Evolutionary conservation across 768 basidiomycete species (phyloP), one percentile per base, ranked within the genome.

Genomic region (Suillus clintonianus): DNA sequence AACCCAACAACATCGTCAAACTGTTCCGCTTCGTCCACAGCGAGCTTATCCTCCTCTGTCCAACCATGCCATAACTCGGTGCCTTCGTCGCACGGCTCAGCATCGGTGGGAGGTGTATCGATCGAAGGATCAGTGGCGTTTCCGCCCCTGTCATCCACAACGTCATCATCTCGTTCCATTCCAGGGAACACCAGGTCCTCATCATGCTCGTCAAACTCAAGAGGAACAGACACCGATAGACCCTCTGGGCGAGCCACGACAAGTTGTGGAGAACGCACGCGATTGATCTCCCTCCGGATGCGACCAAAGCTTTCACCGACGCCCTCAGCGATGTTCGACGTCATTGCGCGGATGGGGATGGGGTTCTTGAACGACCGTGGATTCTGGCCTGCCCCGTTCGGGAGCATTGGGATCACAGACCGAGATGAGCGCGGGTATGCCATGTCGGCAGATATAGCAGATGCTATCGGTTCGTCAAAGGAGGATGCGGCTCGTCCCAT

Each of bases 381-480:
- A 4, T 78, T 77, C 59, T 78, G 77, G 4, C 75, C 70, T 8
- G 72, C 71, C 19, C 92, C 92, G 67, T 95, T 95, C 0, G 93
- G 94, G 42, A 90, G 81, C 86, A 92, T 92, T 0, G 94, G 94
- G 2, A 95, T 81, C 37, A 86, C 82, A 37, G 76, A 73, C 2
- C 62, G 74, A 22, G 78, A 70, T 48, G 70, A 65, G 19, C 72
- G 78, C 27, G 81, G 73, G 61, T 85, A 79, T 41, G 85, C 86
- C 37, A 94, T 80, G 11, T 83, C 84, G 1, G 84, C 86, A 1
- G 85, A 74, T 63, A 96, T 84, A 0, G 94, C 93, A 0, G 83
- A 87, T 1, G 89, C 87, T 30, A 95, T 80, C 0, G 92, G 91
- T 67, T 90, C 91, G 71, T 94, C 91, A 64, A 94, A 74, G 24